A percentile compares a stretch with the other conserved stretches of the same genome.
These are phyloP conservation scores for Falciphora oryzae DNA, from an alignment of 2,329 filamentous ascomycete species.

Conservation along the genomic window DNA sequence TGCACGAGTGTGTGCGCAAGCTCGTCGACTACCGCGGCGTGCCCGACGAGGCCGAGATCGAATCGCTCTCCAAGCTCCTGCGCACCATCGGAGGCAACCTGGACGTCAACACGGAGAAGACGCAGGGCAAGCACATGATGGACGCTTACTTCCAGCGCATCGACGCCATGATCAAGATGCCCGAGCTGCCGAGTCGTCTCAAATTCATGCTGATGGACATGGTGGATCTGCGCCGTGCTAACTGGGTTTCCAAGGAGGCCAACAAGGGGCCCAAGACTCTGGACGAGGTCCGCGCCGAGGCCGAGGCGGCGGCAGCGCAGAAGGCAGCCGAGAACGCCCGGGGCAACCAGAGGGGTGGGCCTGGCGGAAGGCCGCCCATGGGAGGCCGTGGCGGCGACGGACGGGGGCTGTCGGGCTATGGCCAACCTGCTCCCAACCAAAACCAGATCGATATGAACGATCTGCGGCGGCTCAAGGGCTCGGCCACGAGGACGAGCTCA, in stretches of 20 bases:
- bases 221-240: slow-evolving; percentile 69
- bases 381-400: slow-evolving; percentile 71
- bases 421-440: slow-evolving; percentile 72
- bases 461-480: slow-evolving; percentile 71
- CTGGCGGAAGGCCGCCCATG: slow-evolving; percentile 62
- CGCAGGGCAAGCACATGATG: slow-evolving; percentile 69
- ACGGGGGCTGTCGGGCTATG: slow-evolving; percentile 70
- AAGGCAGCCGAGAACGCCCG: slow-evolving; percentile 69
- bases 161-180: slow-evolving; percentile 70
- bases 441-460: slow-evolving; percentile 92
- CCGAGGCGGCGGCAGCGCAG: slow-evolving; percentile 69
- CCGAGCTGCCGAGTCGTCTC: slow-evolving; percentile 78
- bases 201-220: slow-evolving; percentile 97
- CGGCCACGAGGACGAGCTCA: slow-evolving; percentile 53
- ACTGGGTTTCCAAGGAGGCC: slow-evolving; percentile 81
- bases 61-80: slow-evolving; percentile 89
- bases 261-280: slow-evolving; percentile 98
- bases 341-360: slow-evolving; percentile 58
- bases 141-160: slow-evolving; percentile 92
- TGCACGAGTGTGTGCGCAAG: slow-evolving; percentile 98
- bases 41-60: slow-evolving; percentile 92
- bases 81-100: slow-evolving; percentile 83
- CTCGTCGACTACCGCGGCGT: slow-evolving; percentile 90
- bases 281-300: slow-evolving; percentile 77
- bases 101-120: slow-evolving; percentile 66